These are phyloP conservation scores for Vanrija pseudolonga DNA, from an alignment of 1,284 basidiomycete genomes.

Conservation along the genomic window DNA sequence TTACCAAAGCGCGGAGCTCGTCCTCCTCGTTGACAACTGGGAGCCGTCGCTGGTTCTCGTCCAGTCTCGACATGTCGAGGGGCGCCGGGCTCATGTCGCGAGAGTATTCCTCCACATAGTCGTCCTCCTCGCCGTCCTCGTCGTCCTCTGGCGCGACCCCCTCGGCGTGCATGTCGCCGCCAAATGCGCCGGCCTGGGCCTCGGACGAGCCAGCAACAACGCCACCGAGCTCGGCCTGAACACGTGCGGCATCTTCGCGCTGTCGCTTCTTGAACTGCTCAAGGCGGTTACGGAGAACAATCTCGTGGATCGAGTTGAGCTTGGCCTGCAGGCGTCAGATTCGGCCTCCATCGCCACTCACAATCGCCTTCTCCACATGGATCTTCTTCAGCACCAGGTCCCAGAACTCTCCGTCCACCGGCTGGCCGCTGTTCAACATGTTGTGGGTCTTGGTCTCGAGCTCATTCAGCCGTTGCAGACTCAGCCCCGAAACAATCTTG, in stretches of 20 bases:
- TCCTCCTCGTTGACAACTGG: conserved; percentile 69
- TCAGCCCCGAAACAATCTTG: conserved; percentile 47
- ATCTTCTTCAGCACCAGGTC: conserved; percentile 85
- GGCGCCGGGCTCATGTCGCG: conserved; percentile 75
- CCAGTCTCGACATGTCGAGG: conserved; percentile 66
- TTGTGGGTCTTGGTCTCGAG: conserved; percentile 82
- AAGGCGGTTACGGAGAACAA: conserved; percentile 89
- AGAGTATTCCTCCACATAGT: conserved; percentile 65
- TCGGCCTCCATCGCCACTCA: conserved; percentile 42
- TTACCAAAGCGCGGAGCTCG: conserved; percentile 63
- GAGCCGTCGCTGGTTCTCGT: conserved; percentile 71
- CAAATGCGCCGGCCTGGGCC: conserved; percentile 26
- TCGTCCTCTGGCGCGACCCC: conserved; percentile 51
- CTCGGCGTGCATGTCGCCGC: conserved; percentile 52
- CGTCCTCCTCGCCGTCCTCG: conserved; percentile 52
- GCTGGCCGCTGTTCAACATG: conserved; percentile 86
- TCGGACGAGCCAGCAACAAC: conserved; percentile 53
- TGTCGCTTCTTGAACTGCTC: conserved; percentile 94
- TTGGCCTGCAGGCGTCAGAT: conserved; percentile 62
- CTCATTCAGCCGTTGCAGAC: conserved; percentile 73
- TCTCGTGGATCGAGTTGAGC: conserved; percentile 86
- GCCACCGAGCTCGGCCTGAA: conserved; percentile 84
- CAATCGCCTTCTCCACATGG: conserved; percentile 98
- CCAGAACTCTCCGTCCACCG: conserved; percentile 98
- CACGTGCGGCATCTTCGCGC: conserved; percentile 86